These are phyloP conservation scores for Pseudogymnoascus sp. DNA, from an alignment of 2,329 filamentous ascomycete species.

Conservation along the genomic window DNA sequence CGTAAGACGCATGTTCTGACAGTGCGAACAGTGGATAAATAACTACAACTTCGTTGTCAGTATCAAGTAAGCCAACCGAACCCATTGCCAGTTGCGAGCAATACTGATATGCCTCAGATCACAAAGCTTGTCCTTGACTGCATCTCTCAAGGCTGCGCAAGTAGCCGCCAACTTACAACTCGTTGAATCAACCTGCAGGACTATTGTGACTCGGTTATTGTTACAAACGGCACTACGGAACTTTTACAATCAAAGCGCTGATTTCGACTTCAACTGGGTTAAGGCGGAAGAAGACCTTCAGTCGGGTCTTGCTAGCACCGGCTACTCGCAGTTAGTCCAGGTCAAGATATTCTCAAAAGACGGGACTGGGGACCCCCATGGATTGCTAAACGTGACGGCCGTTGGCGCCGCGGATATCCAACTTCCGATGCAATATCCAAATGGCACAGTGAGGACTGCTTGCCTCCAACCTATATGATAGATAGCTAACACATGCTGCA, in stretches of 20 bases:
- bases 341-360: conserved; percentile 67
- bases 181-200: conserved; percentile 65
- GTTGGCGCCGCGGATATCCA: conserved; percentile 42
- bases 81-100: not conserved
- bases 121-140: conserved; percentile 65
- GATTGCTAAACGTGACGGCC: conserved; percentile 59
- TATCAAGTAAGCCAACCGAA: conserved; percentile 36
- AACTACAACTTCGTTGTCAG: conserved; percentile 54
- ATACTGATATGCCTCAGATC: conserved; percentile 31
- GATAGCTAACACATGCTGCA: not conserved
- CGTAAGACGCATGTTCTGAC: not conserved
- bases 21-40: conserved; percentile 43
- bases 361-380: conserved; percentile 45
- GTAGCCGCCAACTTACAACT: conserved; percentile 72
- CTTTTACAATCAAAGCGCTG: conserved; percentile 50
- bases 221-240: conserved; percentile 46
- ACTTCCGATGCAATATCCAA: conserved; percentile 53
- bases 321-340: conserved; percentile 54
- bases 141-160: conserved; percentile 78
- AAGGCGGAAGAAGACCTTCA: conserved; percentile 56
- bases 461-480: not conserved
- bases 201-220: conserved; percentile 61
- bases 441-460: conserved; percentile 38
- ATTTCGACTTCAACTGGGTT: conserved; percentile 51
- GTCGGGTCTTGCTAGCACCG: conserved; percentile 57